Base-by-base conservation (phyloP, 495 filamentous ascomycete genomes). In the Hypoxylon cercidicola region DNA sequence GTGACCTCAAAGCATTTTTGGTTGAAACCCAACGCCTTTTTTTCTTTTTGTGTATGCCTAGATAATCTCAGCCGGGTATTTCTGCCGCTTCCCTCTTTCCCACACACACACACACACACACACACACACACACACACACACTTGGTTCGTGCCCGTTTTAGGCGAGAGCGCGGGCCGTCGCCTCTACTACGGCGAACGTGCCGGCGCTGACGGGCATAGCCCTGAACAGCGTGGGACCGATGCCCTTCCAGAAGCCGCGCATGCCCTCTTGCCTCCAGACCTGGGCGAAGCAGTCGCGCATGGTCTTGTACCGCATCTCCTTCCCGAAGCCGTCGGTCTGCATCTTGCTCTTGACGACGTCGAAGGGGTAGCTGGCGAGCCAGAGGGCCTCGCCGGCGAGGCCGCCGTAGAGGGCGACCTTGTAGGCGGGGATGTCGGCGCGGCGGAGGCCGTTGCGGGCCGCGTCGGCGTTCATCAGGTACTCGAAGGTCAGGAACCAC, bases 291-390 rank as follows among this genome's bases (percentile, higher is more conserved):
- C 92, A 95, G 77, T 97, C 93, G 43, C 87, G 84, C 93, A 97
- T 97, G 53, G 77, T 88, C 80, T 79, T 85, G 77, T 90, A 98
- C 71, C 82, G 80, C 84, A 84, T 85, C 55, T 84, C 75, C 23
- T 53, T 41, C 0, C 83, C 83, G 72, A 97, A 93, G 18, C 91
- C 93, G 81, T 99, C 95, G 62, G 87, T 96, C 85, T 99, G 95
- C 94, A 98, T 96, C 87, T 96, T 97, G 77, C 92, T 96, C 90
- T 99, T 99, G 74, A 99, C 79, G 23, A 98, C 95, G 77, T 99
- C 95, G 56, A 99, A 88, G 19, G 95, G 95, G 75, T 99, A 99
- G 70, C 91, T 95, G 37, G 82, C 83, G 63, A 99, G 74, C 95
- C 95, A 99, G 40, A 99, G 82, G 19, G 87, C 91, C 83, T 99